Evolutionary conservation across 2,329 filamentous ascomycete species (phyloP).

Genomic region (Botryotinia narcissicola): DNA sequence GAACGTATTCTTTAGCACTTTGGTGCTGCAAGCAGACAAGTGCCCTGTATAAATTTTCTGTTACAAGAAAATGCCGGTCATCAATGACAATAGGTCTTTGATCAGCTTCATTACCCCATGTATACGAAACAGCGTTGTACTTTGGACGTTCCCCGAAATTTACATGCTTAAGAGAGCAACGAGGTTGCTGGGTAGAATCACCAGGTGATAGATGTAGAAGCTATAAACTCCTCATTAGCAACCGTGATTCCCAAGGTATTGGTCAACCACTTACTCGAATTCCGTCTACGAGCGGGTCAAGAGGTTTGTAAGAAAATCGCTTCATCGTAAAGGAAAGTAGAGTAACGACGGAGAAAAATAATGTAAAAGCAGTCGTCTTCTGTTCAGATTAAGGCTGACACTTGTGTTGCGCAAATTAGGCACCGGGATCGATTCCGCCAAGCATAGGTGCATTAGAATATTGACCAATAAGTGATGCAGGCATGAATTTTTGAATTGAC

Average conservation of each 20-base stretch:
- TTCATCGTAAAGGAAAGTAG: neutral
- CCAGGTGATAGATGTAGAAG: neutral
- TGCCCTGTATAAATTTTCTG: constrained; percentile 19
- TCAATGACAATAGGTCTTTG: constrained; percentile 28
- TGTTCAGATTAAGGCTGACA: neutral
- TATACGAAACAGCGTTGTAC: constrained; percentile 36
- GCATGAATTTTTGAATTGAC: neutral
- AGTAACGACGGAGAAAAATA: neutral
- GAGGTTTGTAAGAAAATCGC: constrained; percentile 7
- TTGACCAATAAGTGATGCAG: neutral
- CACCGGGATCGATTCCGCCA: neutral
- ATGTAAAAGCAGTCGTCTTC: neutral
- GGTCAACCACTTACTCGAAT: constrained; percentile 10
- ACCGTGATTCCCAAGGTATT: too few relatives aligned
- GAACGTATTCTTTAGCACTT: neutral
- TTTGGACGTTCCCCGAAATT: constrained; percentile 27
- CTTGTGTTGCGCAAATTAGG: too few relatives aligned
- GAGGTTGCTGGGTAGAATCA: neutral
- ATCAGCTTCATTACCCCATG: constrained; percentile 26
- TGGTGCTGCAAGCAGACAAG: neutral
- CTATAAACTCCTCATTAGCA: neutral
- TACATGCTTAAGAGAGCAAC: constrained; percentile 9
- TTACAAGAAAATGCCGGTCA: constrained; percentile 18
- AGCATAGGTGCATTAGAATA: neutral
- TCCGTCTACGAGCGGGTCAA: constrained; percentile 20